phyloP scores from a whole-genome alignment of 1,139 yeast genomes.

The Sugiyamaella neomexicana region DNA sequence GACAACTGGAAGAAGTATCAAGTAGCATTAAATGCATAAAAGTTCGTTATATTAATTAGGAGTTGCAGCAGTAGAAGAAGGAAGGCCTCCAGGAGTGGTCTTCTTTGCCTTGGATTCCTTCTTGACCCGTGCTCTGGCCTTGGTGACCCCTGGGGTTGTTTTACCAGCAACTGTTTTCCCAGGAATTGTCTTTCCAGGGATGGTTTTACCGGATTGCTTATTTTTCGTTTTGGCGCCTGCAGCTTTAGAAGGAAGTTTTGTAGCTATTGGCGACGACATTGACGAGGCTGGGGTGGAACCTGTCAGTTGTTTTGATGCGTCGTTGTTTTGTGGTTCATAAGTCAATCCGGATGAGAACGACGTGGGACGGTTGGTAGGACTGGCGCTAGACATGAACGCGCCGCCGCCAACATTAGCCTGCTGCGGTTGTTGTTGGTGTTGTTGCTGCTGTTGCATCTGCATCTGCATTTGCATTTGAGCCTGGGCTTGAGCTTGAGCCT shows the following conservation, averaged over 20 bases:
- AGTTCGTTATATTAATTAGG: constrained; percentile 7
- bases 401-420: constrained; percentile 11
- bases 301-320: not conserved
- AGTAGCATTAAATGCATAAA: not conserved
- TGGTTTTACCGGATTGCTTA: constrained; percentile 18
- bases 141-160: constrained; percentile 15
- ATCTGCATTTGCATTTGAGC: constrained; percentile 22
- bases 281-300: constrained; percentile 5
- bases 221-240: constrained; percentile 16
- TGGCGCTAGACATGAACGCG: constrained; percentile 8
- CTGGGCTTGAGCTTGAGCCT: constrained; percentile 4
- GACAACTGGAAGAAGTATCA: too few relatives aligned
- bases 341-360: constrained; percentile 10
- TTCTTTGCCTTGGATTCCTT: constrained; percentile 16
- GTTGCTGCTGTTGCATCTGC: constrained; percentile 23
- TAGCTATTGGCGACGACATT: constrained; percentile 12
- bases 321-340: constrained; percentile 2
- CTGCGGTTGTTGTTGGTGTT: constrained; percentile 21
- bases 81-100: constrained; percentile 1
- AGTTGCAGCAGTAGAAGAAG: not conserved
- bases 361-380: constrained; percentile 1
- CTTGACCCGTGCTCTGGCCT: constrained; percentile 25
- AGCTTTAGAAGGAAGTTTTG: not conserved
- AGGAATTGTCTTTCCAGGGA: constrained; percentile 17
- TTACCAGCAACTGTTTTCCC: constrained; percentile 15